Conservation (phyloP, 108 stramenopile genomes). For the Chaetoceros tenuissimus region DNA sequence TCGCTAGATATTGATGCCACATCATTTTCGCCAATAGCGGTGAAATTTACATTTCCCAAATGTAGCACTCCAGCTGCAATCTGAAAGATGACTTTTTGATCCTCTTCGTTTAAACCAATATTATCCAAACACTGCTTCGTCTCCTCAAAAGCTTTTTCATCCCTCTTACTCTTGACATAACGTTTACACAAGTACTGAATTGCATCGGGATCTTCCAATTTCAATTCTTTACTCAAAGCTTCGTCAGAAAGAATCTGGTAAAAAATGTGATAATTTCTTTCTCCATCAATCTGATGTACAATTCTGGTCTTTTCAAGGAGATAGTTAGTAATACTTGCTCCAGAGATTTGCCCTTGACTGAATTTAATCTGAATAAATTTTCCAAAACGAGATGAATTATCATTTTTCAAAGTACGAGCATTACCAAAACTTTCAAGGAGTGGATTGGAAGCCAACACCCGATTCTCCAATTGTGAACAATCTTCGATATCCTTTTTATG, state of each 20-base stretch:
- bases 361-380: conserved; percentile 89
- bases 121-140: conserved; percentile 56
- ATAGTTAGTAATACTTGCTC: conserved; percentile 81
- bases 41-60: conserved; percentile 83
- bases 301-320: conserved; percentile 93
- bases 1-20: conserved; percentile 46
- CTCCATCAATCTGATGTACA: conserved; percentile 81
- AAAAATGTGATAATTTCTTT: conserved; percentile 98
- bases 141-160: conserved; percentile 43
- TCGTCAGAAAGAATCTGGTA: conserved; percentile 82
- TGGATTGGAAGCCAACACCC: conserved; percentile 85
- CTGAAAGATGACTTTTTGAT: conserved; percentile 52
- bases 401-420: conserved; percentile 81
- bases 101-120: conserved; percentile 53
- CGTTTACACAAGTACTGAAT: conserved; percentile 67
- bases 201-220: conserved; percentile 26
- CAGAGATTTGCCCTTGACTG: conserved; percentile 58
- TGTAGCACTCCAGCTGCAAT: conserved; percentile 86
- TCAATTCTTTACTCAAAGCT: conserved; percentile 40
- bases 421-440: conserved; percentile 88
- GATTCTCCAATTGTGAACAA: conserved; percentile 67
- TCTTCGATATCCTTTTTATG: conserved; percentile 21
- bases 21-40: conserved; percentile 38
- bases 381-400: conserved; percentile 91
- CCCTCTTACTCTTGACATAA: conserved; percentile 17